These are phyloP conservation scores for Nemania sp. DNA, from an alignment of 2,329 filamentous ascomycete genomes.

Conservation along the genomic window DNA sequence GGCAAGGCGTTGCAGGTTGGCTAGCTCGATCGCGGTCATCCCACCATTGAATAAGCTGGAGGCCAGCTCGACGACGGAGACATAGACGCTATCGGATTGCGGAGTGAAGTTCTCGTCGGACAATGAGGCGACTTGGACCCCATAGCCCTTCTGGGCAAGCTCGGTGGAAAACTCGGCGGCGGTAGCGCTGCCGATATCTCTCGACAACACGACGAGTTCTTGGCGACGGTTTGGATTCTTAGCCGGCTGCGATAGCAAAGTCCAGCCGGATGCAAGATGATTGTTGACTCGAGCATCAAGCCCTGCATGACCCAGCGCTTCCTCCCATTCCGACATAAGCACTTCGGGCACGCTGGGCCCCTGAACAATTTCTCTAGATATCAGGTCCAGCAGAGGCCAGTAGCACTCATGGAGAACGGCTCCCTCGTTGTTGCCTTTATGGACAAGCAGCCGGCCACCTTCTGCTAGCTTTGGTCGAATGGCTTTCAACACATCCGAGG, in stretches of 20 bases:
- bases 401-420: constrained; percentile 5
- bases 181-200: constrained; percentile 8
- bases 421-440: not conserved
- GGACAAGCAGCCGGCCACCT: constrained; percentile 16
- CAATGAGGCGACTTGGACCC: constrained; percentile 11
- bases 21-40: constrained; percentile 16
- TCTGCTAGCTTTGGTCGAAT: constrained; percentile 14
- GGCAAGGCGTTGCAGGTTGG: constrained; percentile 13
- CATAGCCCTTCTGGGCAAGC: constrained; percentile 13
- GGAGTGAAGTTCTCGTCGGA: constrained; percentile 18
- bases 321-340: constrained; percentile 6
- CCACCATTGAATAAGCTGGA: constrained; percentile 22
- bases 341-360: not conserved
- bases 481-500: constrained; percentile 12
- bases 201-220: constrained; percentile 18
- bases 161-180: constrained; percentile 13
- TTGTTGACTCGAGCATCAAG: constrained; percentile 4
- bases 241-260: constrained; percentile 12
- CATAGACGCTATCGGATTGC: constrained; percentile 15
- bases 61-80: constrained; percentile 21
- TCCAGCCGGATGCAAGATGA: constrained; percentile 16
- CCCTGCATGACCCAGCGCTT: not conserved
- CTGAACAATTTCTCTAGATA: constrained; percentile 1
- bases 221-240: constrained; percentile 7
- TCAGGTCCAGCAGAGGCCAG: constrained; percentile 7